phyloP scores from a whole-genome alignment of 768 basidiomycete species.

The Boletus insuetus region DNA sequence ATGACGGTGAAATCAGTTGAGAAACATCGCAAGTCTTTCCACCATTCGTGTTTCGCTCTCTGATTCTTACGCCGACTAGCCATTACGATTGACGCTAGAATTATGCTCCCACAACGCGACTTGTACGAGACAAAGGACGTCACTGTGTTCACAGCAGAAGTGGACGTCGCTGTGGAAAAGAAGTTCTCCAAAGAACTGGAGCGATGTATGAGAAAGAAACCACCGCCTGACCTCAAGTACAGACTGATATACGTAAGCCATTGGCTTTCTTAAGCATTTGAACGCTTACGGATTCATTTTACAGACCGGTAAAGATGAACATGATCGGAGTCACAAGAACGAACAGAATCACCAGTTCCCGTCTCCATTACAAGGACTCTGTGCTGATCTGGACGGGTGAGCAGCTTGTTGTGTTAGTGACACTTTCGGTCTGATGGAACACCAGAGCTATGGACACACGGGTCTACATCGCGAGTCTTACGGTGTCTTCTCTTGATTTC shows the following conservation, averaged over 20 bases:
- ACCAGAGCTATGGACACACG: not conserved
- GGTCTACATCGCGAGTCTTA: not conserved
- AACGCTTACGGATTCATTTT: not conserved
- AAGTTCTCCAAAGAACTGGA: not conserved
- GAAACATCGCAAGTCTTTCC: not conserved
- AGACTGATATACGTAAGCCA: not conserved
- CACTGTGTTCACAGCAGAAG: not conserved
- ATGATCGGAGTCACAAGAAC: not conserved
- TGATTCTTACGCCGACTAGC: not conserved
- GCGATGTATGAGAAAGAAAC: not conserved
- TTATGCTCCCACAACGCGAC: not conserved
- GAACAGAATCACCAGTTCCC: not conserved
- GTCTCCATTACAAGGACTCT: not conserved
- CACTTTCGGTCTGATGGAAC: not conserved
- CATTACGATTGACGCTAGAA: not conserved
- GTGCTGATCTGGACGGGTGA: not conserved
- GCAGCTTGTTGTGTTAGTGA: not conserved
- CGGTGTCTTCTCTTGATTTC: too few relatives aligned
- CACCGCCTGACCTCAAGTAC: not conserved
- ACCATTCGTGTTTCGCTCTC: not conserved
- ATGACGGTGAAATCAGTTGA: constrained; percentile 54
- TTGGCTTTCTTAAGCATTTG: not conserved
- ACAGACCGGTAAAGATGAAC: not conserved
- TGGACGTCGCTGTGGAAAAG: not conserved
- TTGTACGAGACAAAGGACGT: not conserved